Evolutionary conservation across 2,329 filamentous ascomycete species (phyloP).

Genomic region (Trichoderma hamatum): DNA sequence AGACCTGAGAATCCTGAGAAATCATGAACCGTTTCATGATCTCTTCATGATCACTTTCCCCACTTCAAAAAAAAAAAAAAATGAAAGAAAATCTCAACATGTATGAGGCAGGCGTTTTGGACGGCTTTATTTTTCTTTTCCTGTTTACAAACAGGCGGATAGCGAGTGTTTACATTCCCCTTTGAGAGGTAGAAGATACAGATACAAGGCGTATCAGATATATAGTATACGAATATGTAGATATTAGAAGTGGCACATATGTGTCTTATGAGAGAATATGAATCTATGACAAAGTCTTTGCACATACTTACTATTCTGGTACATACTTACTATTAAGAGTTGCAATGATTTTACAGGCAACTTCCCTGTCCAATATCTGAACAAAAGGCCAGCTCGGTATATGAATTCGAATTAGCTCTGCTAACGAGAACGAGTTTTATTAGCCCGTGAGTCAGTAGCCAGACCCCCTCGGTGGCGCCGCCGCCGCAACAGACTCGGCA

Average conservation of each 20-base stretch:
- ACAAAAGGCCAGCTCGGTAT: not conserved
- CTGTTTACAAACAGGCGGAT: not conserved
- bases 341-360: not conserved
- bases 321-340: not conserved
- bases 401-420: not conserved
- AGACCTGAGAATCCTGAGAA: slow-evolving; percentile 20
- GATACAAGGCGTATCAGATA: not conserved
- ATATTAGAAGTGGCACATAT: not conserved
- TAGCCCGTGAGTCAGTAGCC: slow-evolving; percentile 17
- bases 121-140: not conserved
- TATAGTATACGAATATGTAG: not conserved
- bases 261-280: not conserved
- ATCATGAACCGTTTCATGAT: not conserved
- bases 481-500: slow-evolving; percentile 5
- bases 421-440: not conserved
- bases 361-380: not conserved
- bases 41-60: not conserved
- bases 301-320: not conserved
- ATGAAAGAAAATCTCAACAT: not conserved
- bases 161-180: not conserved
- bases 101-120: slow-evolving; percentile 6
- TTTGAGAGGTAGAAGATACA: not conserved
- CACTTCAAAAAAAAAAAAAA: not conserved
- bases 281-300: not conserved
- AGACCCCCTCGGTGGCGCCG: slow-evolving; percentile 20